Conservation (phyloP, 1,284 basidiomycete species). For the Pseudozyma sp. region DNA sequence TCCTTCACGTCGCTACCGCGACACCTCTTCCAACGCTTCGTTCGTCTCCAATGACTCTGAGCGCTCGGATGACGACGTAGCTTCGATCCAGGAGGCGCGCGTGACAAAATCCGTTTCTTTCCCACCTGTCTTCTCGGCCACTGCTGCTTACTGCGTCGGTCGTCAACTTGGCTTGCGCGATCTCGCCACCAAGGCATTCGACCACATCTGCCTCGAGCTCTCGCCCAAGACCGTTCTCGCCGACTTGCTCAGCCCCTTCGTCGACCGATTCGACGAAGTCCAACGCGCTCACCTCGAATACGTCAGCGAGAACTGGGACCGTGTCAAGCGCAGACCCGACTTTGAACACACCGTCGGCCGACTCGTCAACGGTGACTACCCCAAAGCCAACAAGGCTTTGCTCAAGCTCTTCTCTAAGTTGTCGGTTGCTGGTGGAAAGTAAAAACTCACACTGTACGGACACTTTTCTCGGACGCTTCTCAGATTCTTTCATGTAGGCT, state of each 20-base stretch:
- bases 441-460: neutral
- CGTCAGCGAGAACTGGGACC: conserved; percentile 53
- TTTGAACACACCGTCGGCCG: conserved; percentile 50
- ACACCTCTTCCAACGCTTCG: conserved; percentile 16
- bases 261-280: conserved; percentile 56
- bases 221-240: conserved; percentile 50
- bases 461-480: conserved; percentile 1
- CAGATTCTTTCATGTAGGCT: neutral
- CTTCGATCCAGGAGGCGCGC: neutral
- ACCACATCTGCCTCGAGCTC: conserved; percentile 50
- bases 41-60: conserved; percentile 12
- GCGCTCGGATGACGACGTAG: conserved; percentile 11
- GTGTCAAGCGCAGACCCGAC: conserved; percentile 56
- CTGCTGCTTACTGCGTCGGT: conserved; percentile 56
- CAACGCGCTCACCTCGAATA: conserved; percentile 58
- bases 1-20: conserved; percentile 19
- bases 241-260: conserved; percentile 56
- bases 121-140: conserved; percentile 53
- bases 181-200: conserved; percentile 48
- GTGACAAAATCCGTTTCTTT: conserved; percentile 34
- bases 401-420: conserved; percentile 59
- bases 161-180: conserved; percentile 54
- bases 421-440: conserved; percentile 13
- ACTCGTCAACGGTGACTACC: conserved; percentile 51
- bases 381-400: conserved; percentile 48